Percentiles rank a stretch among this genome's conserved stretches.
phyloP scores from a whole-genome alignment of 1,139 yeast species.

The Eremothecium sinecaudum region DNA sequence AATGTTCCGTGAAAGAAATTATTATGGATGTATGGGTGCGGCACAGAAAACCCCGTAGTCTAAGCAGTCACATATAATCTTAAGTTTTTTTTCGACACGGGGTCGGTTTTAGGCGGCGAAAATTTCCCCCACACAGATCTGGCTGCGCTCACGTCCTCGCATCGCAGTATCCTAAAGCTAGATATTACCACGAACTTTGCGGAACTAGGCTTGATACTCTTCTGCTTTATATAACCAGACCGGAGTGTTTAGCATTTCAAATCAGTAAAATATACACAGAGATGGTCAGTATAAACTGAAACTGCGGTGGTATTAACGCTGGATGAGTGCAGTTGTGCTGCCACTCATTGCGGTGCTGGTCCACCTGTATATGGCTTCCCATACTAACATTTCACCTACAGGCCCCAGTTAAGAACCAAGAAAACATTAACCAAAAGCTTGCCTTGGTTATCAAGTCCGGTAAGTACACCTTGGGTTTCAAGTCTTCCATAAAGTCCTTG shows the following conservation, averaged over 20 bases:
- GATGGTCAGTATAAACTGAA: constrained; percentile 65
- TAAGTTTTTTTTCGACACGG: too few relatives aligned
- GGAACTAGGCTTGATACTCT: too few relatives aligned
- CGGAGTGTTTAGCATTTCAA: constrained; percentile 64
- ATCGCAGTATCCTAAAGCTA: too few relatives aligned
- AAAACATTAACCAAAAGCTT: constrained; percentile 96
- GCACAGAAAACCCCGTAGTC: constrained; percentile 2
- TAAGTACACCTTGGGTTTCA: constrained; percentile 99
- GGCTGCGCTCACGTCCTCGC: too few relatives aligned
- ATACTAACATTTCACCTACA: constrained; percentile 29
- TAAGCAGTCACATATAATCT: constrained; percentile 8
- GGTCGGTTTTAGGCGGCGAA: too few relatives aligned
- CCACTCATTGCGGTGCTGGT: neutral
- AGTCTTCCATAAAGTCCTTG: constrained; percentile 95
- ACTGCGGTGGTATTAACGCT: too few relatives aligned
- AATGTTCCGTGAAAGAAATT: too few relatives aligned
- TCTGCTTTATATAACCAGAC: too few relatives aligned
- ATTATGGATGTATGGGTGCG: constrained; percentile 3
- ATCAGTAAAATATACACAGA: constrained; percentile 58
- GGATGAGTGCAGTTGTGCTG: too few relatives aligned
- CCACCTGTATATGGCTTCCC: too few relatives aligned
- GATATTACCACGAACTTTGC: too few relatives aligned
- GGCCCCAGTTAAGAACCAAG: constrained; percentile 93
- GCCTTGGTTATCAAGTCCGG: constrained; percentile 98
- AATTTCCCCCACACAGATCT: too few relatives aligned